phyloP scores from a whole-genome alignment of 2,329 filamentous ascomycete species.

The Phoma herbarum region DNA sequence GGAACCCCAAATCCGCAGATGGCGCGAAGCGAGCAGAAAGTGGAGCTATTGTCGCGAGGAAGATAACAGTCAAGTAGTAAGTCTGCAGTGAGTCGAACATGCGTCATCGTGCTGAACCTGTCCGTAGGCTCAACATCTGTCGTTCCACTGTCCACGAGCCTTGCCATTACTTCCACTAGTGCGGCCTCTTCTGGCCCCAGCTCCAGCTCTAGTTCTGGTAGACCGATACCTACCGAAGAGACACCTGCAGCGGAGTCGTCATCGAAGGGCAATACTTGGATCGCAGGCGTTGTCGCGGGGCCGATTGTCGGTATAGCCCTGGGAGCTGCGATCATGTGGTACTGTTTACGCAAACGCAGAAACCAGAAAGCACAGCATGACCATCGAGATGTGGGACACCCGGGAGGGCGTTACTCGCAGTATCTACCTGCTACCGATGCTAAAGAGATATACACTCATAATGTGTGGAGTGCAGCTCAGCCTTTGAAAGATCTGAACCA shows the following conservation, averaged over 20 bases:
- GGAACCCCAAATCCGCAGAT: constrained; percentile 9
- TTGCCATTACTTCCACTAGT: constrained; percentile 9
- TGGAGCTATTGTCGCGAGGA: constrained; percentile 20
- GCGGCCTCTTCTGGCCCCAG: constrained; percentile 4
- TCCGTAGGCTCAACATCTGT: constrained; percentile 17
- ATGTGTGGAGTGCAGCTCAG: no score
- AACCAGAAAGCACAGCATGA: no score
- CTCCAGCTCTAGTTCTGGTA: background rate
- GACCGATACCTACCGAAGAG: background rate
- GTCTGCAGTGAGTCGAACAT: background rate
- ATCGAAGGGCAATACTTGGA: constrained; percentile 24
- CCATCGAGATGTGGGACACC: no score
- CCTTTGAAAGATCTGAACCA: no score
- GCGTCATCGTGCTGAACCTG: constrained; percentile 5
- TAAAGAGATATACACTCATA: no score
- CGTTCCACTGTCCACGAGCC: constrained; percentile 11
- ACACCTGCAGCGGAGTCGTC: constrained; percentile 5
- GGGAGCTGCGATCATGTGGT: constrained; percentile 25
- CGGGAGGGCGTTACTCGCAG: no score
- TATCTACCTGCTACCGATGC: no score
- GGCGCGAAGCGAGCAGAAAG: constrained; percentile 22
- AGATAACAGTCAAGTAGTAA: constrained; percentile 4
- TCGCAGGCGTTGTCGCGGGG: constrained; percentile 25
- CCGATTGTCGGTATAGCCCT: constrained; percentile 23
- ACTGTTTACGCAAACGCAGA: constrained; percentile 7